Evolutionary conservation across 495 filamentous ascomycete genomes (phyloP).

Genomic region (Penicillium flavigenum): DNA sequence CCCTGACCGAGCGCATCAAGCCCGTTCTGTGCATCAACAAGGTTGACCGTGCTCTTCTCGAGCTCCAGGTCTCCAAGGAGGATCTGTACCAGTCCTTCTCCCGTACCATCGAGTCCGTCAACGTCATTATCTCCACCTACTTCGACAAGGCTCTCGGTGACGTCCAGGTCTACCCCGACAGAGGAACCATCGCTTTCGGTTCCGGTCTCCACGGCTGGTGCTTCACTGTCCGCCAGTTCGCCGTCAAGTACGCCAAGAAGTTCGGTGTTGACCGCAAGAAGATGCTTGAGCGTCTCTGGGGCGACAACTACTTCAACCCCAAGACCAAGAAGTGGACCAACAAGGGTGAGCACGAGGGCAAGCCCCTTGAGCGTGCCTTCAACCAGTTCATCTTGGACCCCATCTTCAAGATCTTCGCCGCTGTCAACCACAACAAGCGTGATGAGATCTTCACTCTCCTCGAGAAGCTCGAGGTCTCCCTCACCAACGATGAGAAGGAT

Average conservation of each 20-base stretch:
- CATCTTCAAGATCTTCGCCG: conserved; percentile 97
- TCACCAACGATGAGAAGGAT: conserved; percentile 79
- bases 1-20: conserved; percentile 99
- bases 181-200: conserved; percentile 96
- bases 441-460: conserved; percentile 82
- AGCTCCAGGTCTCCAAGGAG: conserved; percentile 97
- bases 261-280: conserved; percentile 98
- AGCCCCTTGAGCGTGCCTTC: conserved; percentile 95
- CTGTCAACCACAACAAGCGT: conserved; percentile 98
- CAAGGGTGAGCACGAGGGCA: conserved; percentile 72
- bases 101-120: conserved; percentile 98
- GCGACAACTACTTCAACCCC: conserved; percentile 99
- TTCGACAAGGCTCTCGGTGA: conserved; percentile 96
- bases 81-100: conserved; percentile 99
- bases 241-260: conserved; percentile 96
- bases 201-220: conserved; percentile 99
- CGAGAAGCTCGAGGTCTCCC: conserved; percentile 90
- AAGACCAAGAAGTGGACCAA: conserved; percentile 99
- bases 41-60: conserved; percentile 98
- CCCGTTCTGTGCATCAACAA: conserved; percentile 99
- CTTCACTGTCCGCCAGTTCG: conserved; percentile 99
- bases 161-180: conserved; percentile 94
- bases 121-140: conserved; percentile 99
- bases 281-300: conserved; percentile 99
- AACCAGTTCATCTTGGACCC: conserved; percentile 98